Percentiles rank a stretch among this genome's conserved stretches.
Evolutionary conservation across 2,329 filamentous ascomycete genomes (phyloP).

Genomic region (Knufia fluminis): DNA sequence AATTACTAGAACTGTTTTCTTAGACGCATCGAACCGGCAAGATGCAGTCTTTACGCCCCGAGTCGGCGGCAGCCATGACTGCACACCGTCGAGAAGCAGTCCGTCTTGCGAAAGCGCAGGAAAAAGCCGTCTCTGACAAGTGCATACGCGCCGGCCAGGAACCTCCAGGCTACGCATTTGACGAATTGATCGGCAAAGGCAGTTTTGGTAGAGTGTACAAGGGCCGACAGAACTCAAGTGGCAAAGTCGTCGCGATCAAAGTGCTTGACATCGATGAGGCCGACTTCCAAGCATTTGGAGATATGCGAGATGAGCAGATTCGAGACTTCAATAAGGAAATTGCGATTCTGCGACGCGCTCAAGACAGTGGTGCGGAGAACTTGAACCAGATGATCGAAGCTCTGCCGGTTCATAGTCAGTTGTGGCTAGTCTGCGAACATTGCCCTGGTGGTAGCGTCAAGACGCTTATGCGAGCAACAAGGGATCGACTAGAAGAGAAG

Average conservation of each 20-base stretch:
- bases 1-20: not conserved
- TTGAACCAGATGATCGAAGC: constrained; percentile 58
- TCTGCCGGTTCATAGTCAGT: constrained; percentile 53
- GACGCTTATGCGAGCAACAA: constrained; percentile 46
- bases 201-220: constrained; percentile 45
- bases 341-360: constrained; percentile 52
- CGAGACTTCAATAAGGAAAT: constrained; percentile 54
- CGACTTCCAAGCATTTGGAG: constrained; percentile 39
- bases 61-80: constrained; percentile 31
- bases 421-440: constrained; percentile 60
- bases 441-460: constrained; percentile 57
- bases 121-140: constrained; percentile 37
- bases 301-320: constrained; percentile 40
- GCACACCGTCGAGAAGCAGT: constrained; percentile 42
- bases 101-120: constrained; percentile 38
- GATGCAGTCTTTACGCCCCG: constrained; percentile 18
- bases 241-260: constrained; percentile 42
- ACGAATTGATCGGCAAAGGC: constrained; percentile 44
- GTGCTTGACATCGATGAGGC: constrained; percentile 42
- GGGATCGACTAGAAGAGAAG: constrained; percentile 46
- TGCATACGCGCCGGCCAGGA: constrained; percentile 37
- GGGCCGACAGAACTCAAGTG: constrained; percentile 33
- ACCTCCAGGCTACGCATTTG: constrained; percentile 39
- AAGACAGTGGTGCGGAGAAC: constrained; percentile 53
- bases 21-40: not conserved